Evolutionary conservation across 1,284 basidiomycete species (phyloP), one percentile per base, ranked within the genome.

Genomic region (Spongiforma sp.): DNA sequence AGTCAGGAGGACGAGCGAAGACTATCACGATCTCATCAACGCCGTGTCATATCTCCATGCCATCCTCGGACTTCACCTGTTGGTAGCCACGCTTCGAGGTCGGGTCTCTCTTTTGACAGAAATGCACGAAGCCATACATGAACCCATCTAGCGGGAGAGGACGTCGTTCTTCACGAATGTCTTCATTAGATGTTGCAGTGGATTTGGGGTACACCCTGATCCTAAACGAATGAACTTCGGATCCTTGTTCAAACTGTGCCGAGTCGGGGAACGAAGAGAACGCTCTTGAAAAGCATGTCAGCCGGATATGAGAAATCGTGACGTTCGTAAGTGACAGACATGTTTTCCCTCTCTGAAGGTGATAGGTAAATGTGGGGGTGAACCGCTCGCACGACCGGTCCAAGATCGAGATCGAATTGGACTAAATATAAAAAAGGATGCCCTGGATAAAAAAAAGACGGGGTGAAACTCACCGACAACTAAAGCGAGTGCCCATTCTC

Each of bases 201-300:
- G 66, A 65, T 54, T 65, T 32, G 32, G 67, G 68, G 32, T 76
- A 75, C 64, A 84, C 83, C 61, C 89, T 85, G 61, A 93, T 83
- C 54, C 90, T 85, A 75, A 93, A 93, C 0, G 91, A 93, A 73
- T 93, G 90, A 4, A 82, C 83, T 72, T 90, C 86, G 2, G 86
- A 86, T 12, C 92, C 87, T 77, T 94, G 83, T 57, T 92, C 89
- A 64, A 93, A 93, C 60, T 93, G 88, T 1, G 89, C 81, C 0
- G 94, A 96, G 73, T 98, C 96, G 0, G 97, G 97, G 73, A 99
- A 96, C 0, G 95, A 90, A 0, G 94, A 95, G 79, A 99, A 99
- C 8, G 96, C 95, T 62, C 95, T 96, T 64, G 39, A 60, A n/a
- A 57, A 53, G 3, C 5, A 30, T 59, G 59, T 77, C 55, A 78